Evolutionary conservation across 192 early-diverging fungal genomes (phyloP).

Genomic region (Rhizophagus clarus): DNA sequence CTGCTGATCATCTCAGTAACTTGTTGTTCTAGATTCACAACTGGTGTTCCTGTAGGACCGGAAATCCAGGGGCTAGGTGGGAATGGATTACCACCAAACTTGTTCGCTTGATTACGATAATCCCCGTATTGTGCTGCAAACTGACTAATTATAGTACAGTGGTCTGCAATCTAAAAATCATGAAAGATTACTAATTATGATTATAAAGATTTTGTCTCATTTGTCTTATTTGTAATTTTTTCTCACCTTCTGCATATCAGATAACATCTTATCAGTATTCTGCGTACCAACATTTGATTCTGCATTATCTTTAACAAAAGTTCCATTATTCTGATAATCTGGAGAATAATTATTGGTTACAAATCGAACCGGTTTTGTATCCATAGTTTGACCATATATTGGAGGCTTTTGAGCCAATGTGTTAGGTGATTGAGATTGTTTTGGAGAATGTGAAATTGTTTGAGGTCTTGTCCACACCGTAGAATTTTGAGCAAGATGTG

Average conservation of each 20-base stretch:
- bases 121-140: background rate
- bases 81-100: background rate
- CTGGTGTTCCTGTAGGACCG: background rate
- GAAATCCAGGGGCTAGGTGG: background rate
- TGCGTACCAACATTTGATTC: background rate
- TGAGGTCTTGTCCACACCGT: constrained; percentile 1
- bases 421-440: background rate
- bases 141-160: constrained; percentile 4
- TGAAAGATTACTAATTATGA: background rate
- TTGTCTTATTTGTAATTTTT: background rate
- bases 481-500: background rate
- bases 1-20: background rate
- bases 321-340: background rate
- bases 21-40: background rate
- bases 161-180: background rate
- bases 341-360: background rate
- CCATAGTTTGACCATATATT: background rate
- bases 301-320: background rate
- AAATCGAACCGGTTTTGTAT: constrained; percentile 1
- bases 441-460: background rate
- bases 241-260: constrained; percentile 9
- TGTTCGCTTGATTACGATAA: background rate
- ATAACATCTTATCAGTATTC: background rate
- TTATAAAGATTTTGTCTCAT: background rate
- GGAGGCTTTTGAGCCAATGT: background rate